Percentiles rank a stretch among this genome's conserved stretches.
phyloP scores from a whole-genome alignment of 2,329 filamentous ascomycete genomes.

The Hirsutella minnesotensis region DNA sequence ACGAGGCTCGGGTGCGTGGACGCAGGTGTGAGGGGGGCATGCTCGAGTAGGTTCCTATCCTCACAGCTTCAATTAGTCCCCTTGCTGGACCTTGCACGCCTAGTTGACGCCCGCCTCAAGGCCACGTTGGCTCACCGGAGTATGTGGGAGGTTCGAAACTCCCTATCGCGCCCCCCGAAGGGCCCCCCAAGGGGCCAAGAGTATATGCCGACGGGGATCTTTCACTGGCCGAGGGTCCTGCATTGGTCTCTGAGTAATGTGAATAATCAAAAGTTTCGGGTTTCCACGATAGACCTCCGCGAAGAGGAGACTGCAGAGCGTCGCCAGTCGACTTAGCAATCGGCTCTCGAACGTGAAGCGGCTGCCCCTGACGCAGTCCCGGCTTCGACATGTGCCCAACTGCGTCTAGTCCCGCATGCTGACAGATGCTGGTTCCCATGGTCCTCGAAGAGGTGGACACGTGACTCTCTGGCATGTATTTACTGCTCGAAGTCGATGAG shows the following conservation, averaged over 20 bases:
- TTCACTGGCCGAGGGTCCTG: slow-evolving; percentile 33
- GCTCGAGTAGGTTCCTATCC: slow-evolving; percentile 22
- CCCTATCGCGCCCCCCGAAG: slow-evolving; percentile 22
- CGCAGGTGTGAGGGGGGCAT: slow-evolving; percentile 28
- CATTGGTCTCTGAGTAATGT: slow-evolving; percentile 32
- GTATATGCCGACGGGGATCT: slow-evolving; percentile 39
- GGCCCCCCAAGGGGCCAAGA: slow-evolving; percentile 28
- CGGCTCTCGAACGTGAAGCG: slow-evolving; percentile 46
- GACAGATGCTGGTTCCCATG: slow-evolving; percentile 31
- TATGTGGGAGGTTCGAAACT: slow-evolving; percentile 41
- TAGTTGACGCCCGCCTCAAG: not conserved
- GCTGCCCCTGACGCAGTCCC: slow-evolving; percentile 40
- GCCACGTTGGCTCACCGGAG: slow-evolving; percentile 28
- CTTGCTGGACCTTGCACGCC: not conserved
- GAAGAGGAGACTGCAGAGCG: slow-evolving; percentile 44
- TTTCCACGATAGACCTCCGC: slow-evolving; percentile 53
- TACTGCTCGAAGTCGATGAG: slow-evolving; percentile 41
- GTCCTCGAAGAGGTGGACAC: slow-evolving; percentile 31
- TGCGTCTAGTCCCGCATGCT: not conserved
- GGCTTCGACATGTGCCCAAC: slow-evolving; percentile 28
- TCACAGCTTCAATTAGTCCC: not conserved
- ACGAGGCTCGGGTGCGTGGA: slow-evolving; percentile 38
- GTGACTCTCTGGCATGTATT: slow-evolving; percentile 23
- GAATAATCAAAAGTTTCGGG: slow-evolving; percentile 46
- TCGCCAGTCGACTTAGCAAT: slow-evolving; percentile 46